phyloP scores from a whole-genome alignment of 2,329 filamentous ascomycete genomes.

The Albophoma yamanashiensis region DNA sequence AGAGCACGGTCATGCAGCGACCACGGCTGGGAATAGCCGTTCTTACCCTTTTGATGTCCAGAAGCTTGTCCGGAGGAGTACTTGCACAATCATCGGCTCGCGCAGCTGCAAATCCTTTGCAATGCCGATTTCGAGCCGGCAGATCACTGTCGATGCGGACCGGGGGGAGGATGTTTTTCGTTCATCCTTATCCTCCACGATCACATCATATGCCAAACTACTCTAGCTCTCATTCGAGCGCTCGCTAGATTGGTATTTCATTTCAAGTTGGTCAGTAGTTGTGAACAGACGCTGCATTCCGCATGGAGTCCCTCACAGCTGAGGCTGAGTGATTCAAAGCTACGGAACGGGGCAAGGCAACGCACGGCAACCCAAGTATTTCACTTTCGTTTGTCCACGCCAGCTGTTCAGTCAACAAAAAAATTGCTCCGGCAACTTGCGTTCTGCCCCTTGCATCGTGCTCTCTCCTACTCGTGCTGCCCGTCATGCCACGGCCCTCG shows the following conservation, averaged over 20 bases:
- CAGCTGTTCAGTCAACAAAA: background rate
- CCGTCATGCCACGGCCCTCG: constrained; percentile 12
- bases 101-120: background rate
- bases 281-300: background rate
- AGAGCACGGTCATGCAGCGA: too few species aligned
- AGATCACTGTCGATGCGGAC: background rate
- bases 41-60: background rate
- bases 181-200: background rate
- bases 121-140: background rate
- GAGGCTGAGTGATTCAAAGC: background rate
- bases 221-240: background rate
- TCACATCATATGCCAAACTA: background rate
- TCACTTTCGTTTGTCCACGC: background rate
- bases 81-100: too few species aligned
- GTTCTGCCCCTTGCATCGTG: background rate
- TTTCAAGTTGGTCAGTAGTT: background rate
- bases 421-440: background rate
- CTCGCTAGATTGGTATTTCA: too few species aligned
- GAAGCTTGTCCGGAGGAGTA: background rate
- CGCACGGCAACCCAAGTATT: background rate
- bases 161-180: background rate
- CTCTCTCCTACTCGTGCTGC: background rate
- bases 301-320: background rate
- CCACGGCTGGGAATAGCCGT: too few species aligned
- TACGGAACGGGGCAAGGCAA: background rate